Conservation (phyloP, 148 eudicot species). For the Dysphania ambrosioides region DNA sequence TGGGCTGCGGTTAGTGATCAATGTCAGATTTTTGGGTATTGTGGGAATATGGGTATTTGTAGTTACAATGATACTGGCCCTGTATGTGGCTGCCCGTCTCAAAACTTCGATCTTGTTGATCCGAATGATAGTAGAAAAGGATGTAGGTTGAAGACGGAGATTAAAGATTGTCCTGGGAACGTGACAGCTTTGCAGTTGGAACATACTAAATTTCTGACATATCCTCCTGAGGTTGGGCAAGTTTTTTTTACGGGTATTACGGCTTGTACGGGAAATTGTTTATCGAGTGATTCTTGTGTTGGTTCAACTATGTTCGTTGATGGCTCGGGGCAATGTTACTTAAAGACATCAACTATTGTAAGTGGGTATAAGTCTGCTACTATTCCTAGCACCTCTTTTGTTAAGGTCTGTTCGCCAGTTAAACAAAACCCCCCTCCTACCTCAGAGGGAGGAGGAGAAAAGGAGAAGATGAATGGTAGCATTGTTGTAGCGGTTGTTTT, state of each 20-base stretch:
- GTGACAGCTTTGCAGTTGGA: conserved; percentile 53
- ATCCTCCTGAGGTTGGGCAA: conserved; percentile 50
- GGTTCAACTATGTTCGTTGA: conserved; percentile 68
- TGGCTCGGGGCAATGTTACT: conserved; percentile 70
- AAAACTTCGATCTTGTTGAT: conserved; percentile 61
- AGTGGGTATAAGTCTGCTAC: conserved; percentile 76
- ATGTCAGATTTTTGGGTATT: conserved; percentile 77
- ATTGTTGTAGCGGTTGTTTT: conserved; percentile 51
- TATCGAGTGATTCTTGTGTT: conserved; percentile 47
- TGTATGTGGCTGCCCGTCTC: conserved; percentile 72
- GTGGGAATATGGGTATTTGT: conserved; percentile 88
- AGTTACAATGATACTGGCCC: conserved; percentile 75
- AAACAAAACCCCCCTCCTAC: conserved; percentile 47
- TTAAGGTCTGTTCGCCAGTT: conserved; percentile 61
- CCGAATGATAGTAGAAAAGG: conserved; percentile 52
- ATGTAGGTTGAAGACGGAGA: conserved; percentile 63
- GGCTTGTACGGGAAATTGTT: conserved; percentile 61
- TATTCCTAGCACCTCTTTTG: conserved; percentile 80
- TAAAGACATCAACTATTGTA: conserved; percentile 42
- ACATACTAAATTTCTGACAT: conserved; percentile 57
- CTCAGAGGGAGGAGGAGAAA: conserved; percentile 1
- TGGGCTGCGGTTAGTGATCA: conserved; percentile 85
- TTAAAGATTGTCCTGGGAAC: conserved; percentile 46
- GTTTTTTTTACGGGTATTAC: conserved; percentile 38
- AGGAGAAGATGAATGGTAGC: conserved; percentile 39